phyloP scores from a whole-genome alignment of 352 stramenopile genomes.

The Phytophthora cactorum region DNA sequence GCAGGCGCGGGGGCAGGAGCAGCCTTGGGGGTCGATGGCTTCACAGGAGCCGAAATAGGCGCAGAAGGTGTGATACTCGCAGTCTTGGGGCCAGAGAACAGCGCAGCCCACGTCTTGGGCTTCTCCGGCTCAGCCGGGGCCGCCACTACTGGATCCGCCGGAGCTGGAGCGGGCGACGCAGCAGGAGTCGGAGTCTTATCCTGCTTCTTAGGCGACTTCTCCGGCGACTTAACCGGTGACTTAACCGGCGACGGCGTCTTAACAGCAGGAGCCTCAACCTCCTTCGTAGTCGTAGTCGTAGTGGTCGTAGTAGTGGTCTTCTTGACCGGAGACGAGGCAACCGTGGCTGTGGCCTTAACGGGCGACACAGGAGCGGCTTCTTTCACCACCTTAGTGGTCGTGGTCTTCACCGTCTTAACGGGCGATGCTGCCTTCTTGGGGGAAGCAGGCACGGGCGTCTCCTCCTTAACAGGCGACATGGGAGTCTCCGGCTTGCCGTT shows the following conservation, averaged over 20 bases:
- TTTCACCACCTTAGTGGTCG: conserved; percentile 35
- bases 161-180: conserved; percentile 16
- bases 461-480: conserved; percentile 25
- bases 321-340: conserved; percentile 46
- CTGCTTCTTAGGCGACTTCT: conserved; percentile 42
- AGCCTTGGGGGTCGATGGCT: conserved; percentile 65
- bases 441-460: conserved; percentile 30
- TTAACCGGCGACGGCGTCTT: conserved; percentile 28
- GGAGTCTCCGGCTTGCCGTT: conserved; percentile 5
- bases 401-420: conserved; percentile 22
- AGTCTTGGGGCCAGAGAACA: conserved; percentile 30
- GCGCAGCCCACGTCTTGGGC: conserved; percentile 43
- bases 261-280: neutral
- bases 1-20: conserved; percentile 24
- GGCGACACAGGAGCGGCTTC: conserved; percentile 19
- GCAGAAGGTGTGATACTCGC: conserved; percentile 29
- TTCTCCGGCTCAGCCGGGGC: conserved; percentile 33
- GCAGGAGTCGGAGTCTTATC: conserved; percentile 33
- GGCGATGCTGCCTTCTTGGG: conserved; percentile 41
- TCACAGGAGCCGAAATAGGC: conserved; percentile 36
- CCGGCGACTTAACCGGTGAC: conserved; percentile 16
- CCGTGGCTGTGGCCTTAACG: conserved; percentile 39
- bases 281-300: neutral
- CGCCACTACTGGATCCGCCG: conserved; percentile 37
- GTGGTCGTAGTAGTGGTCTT: conserved; percentile 23